Evolutionary conservation across 805 yeast genomes (phyloP).

Genomic region (Wickerhamomyces chambardii): DNA sequence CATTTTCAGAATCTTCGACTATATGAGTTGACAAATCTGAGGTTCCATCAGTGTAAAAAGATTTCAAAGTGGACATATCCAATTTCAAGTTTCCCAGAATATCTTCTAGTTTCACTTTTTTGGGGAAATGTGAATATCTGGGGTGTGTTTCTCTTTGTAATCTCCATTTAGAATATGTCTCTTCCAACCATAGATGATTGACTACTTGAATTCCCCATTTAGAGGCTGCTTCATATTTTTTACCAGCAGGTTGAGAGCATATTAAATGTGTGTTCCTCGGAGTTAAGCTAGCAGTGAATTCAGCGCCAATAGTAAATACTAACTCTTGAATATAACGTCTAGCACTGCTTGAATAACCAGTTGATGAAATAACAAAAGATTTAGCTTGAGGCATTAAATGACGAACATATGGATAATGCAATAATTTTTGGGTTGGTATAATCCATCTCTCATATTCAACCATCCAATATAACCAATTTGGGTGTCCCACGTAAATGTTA

Average conservation of each 20-base stretch:
- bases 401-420: constrained; percentile 58
- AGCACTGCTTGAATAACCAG: constrained; percentile 84
- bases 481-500: constrained; percentile 46
- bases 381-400: constrained; percentile 44
- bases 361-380: constrained; percentile 50
- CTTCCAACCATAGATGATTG: constrained; percentile 87
- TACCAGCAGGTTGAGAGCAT: constrained; percentile 59
- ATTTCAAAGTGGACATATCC: constrained; percentile 28
- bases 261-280: constrained; percentile 64
- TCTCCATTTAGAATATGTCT: constrained; percentile 58
- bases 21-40: constrained; percentile 9
- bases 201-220: constrained; percentile 56
- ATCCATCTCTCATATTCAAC: constrained; percentile 45
- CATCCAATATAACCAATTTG: constrained; percentile 71
- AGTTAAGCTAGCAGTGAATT: constrained; percentile 57
- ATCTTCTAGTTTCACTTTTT: constrained; percentile 30
- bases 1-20: constrained; percentile 16
- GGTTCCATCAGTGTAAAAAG: constrained; percentile 24
- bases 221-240: constrained; percentile 65
- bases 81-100: constrained; percentile 44
- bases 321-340: constrained; percentile 61
- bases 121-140: constrained; percentile 39
- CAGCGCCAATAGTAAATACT: constrained; percentile 64
- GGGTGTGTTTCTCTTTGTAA: constrained; percentile 34
- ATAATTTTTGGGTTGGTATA: constrained; percentile 42